A percentile compares a stretch with the other conserved stretches of the same genome.
Evolutionary conservation across 345 rosid genomes (phyloP).

Genomic region (Eucalyptus curtisii): DNA sequence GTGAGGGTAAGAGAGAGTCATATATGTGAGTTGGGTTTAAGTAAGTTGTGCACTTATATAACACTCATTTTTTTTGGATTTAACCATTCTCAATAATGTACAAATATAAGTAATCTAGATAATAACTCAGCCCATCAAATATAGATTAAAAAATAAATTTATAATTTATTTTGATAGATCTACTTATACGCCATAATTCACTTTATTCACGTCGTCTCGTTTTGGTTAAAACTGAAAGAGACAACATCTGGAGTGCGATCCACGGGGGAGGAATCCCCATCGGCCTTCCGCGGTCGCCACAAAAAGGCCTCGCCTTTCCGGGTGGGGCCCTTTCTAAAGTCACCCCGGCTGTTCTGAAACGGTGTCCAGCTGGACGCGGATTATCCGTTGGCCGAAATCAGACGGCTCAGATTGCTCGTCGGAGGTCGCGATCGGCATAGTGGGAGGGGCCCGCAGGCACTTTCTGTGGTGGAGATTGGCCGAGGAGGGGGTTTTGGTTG

Average conservation of each 20-base stretch:
- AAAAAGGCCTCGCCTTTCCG: background rate
- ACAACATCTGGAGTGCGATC: background rate
- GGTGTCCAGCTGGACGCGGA: background rate
- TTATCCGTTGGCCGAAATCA: background rate
- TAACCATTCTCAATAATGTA: background rate
- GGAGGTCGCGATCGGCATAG: background rate
- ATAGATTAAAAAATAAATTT: no score
- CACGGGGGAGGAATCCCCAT: background rate
- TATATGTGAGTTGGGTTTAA: no score
- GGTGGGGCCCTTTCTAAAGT: background rate
- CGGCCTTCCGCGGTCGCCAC: background rate
- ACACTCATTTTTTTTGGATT: background rate
- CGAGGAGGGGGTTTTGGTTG: background rate
- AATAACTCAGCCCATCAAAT: no score
- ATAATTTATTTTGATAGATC: background rate
- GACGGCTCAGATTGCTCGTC: background rate
- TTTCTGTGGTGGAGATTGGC: background rate
- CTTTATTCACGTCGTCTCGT: background rate
- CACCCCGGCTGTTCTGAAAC: background rate
- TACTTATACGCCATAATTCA: background rate
- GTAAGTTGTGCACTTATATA: background rate
- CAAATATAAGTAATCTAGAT: no score
- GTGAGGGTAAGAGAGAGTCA: rapidly evolving
- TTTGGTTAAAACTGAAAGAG: background rate
- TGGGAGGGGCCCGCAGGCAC: background rate